These are phyloP conservation scores for Barnettozyma botsteinii DNA, from an alignment of 805 yeast species.

Conservation along the genomic window DNA sequence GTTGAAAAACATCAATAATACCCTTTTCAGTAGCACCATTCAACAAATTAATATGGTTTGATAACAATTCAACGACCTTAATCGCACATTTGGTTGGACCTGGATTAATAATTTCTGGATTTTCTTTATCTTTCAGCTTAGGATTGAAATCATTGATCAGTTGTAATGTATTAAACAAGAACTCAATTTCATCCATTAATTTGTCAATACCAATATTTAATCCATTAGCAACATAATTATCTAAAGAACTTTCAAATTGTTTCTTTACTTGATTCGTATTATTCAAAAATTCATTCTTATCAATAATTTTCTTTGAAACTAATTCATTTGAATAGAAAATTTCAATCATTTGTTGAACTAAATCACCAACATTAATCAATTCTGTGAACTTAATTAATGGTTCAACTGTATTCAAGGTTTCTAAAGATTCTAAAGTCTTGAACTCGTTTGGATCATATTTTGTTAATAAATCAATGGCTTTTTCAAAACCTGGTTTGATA, in stretches of 20 bases:
- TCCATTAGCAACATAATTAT: slow-evolving; percentile 88
- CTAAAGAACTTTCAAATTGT: slow-evolving; percentile 73
- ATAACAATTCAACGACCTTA: slow-evolving; percentile 55
- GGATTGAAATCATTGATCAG: slow-evolving; percentile 62
- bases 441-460: slow-evolving; percentile 59
- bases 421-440: slow-evolving; percentile 29
- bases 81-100: slow-evolving; percentile 62
- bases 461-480: slow-evolving; percentile 65
- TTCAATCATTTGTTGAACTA: slow-evolving; percentile 86
- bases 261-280: slow-evolving; percentile 76
- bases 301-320: slow-evolving; percentile 46
- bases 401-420: slow-evolving; percentile 44
- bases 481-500: slow-evolving; percentile 76
- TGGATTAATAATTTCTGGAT: slow-evolving; percentile 22
- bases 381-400: slow-evolving; percentile 87
- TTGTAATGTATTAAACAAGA: slow-evolving; percentile 48
- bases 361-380: slow-evolving; percentile 85
- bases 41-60: slow-evolving; percentile 65
- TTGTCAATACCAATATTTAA: slow-evolving; percentile 89
- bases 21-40: slow-evolving; percentile 82
- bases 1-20: slow-evolving; percentile 87
- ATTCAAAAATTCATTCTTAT: slow-evolving; percentile 73
- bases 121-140: slow-evolving; percentile 14
- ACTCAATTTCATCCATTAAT: slow-evolving; percentile 73
- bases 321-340: slow-evolving; percentile 88